phyloP scores from a whole-genome alignment of 2,329 filamentous ascomycete genomes.

The Trichoderma sp. region DNA sequence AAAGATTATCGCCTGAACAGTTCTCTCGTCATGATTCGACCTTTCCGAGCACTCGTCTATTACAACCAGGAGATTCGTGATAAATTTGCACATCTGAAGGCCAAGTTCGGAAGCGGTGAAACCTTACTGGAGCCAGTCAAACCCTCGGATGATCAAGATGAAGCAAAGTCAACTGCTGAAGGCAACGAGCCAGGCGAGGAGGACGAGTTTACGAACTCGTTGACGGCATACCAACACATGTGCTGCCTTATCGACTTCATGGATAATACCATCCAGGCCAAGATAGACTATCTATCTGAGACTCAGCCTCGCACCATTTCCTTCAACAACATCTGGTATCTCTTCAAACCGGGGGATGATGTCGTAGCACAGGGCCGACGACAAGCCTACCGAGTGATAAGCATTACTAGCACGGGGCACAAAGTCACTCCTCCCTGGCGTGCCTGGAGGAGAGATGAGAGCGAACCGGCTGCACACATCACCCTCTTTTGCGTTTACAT shows the following conservation, averaged over 20 bases:
- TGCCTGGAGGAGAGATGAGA: background rate
- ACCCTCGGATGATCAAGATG: background rate
- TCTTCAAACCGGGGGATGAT: slow-evolving; percentile 29
- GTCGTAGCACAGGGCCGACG: slow-evolving; percentile 20
- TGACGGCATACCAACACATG: slow-evolving; percentile 9
- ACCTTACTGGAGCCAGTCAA: background rate
- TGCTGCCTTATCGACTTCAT: slow-evolving; percentile 17
- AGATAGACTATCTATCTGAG: background rate
- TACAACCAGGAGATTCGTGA: slow-evolving; percentile 8
- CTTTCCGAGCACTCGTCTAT: slow-evolving; percentile 13
- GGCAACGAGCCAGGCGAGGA: background rate
- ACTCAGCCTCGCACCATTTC: background rate
- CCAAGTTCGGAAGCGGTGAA: background rate
- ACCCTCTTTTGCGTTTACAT: slow-evolving; percentile 26
- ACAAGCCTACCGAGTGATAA: slow-evolving; percentile 29
- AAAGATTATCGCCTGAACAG: background rate
- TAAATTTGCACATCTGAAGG: background rate
- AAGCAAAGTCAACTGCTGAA: background rate
- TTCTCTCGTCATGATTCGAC: slow-evolving; percentile 10
- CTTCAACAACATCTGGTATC: slow-evolving; percentile 30
- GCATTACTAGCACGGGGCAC: slow-evolving; percentile 11
- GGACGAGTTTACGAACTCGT: background rate
- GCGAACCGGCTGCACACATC: background rate
- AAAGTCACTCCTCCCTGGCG: background rate
- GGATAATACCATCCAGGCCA: background rate